Conservation (phyloP, 805 yeast species). For the Ogataea methylovora region DNA sequence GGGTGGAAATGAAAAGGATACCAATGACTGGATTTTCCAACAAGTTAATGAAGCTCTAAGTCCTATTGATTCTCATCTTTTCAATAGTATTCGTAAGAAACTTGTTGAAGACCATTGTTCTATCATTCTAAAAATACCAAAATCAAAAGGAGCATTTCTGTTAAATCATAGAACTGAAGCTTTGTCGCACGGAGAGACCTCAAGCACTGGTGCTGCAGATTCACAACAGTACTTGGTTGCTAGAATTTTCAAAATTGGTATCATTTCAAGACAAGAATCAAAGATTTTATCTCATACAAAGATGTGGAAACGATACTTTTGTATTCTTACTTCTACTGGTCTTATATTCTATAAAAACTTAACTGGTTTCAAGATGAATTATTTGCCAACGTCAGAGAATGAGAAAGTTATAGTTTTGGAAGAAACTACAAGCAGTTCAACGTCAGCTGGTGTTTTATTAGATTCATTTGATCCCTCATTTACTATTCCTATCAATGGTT, state of each 20-base stretch:
- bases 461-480: slow-evolving; percentile 20
- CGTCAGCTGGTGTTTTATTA: slow-evolving; percentile 9
- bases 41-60: slow-evolving; percentile 7
- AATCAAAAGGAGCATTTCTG: slow-evolving; percentile 18
- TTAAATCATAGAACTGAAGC: slow-evolving; percentile 9
- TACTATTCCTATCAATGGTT: slow-evolving; percentile 13
- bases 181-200: slow-evolving; percentile 3
- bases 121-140: slow-evolving; percentile 19
- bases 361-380: slow-evolving; percentile 26
- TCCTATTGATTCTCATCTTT: slow-evolving; percentile 10
- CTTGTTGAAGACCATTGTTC: slow-evolving; percentile 11
- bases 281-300: slow-evolving; percentile 17
- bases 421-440: slow-evolving; percentile 11
- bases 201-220: neutral
- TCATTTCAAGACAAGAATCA: slow-evolving; percentile 32
- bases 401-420: slow-evolving; percentile 21
- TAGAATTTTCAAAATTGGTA: slow-evolving; percentile 33
- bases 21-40: slow-evolving; percentile 6
- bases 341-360: slow-evolving; percentile 36
- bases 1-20: neutral
- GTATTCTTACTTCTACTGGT: slow-evolving; percentile 44
- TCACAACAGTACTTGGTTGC: slow-evolving; percentile 17
- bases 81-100: slow-evolving; percentile 8
- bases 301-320: slow-evolving; percentile 38
- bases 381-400: slow-evolving; percentile 5